phyloP scores from a whole-genome alignment of 768 basidiomycete species.

The Rhodosporidiobolus sp. region DNA sequence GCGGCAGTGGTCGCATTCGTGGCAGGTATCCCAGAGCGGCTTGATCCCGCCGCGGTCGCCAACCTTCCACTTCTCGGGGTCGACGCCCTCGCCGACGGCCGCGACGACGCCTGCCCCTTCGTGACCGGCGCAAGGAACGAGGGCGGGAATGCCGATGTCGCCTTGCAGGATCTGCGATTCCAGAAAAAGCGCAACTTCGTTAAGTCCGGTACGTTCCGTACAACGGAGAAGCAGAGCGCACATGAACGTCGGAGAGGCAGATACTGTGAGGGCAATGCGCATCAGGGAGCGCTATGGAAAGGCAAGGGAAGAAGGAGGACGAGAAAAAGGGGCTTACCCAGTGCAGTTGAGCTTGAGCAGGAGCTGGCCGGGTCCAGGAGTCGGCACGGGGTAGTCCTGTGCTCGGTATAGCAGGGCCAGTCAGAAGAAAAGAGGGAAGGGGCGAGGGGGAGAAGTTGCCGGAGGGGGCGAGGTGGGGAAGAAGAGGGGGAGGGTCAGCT shows the following conservation, averaged over 20 bases:
- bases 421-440: too few species aligned
- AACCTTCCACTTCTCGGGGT: constrained; percentile 65
- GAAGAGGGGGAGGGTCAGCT: neutral
- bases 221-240: too few species aligned
- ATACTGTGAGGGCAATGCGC: neutral
- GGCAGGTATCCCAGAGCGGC: constrained; percentile 48
- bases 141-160: constrained; percentile 78
- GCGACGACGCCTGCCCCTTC: constrained; percentile 77
- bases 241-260: neutral
- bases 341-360: constrained; percentile 21
- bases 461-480: neutral
- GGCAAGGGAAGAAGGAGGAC: neutral
- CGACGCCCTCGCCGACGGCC: constrained; percentile 69
- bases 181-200: too few species aligned
- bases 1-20: constrained; percentile 60
- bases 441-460: neutral
- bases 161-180: constrained; percentile 62
- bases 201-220: too few species aligned
- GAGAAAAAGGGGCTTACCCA: neutral
- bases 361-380: constrained; percentile 16
- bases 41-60: constrained; percentile 82
- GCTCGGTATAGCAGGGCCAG: neutral
- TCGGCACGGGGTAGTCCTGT: constrained; percentile 15
- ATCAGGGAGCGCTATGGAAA: neutral
- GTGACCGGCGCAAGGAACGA: constrained; percentile 61